These are phyloP conservation scores for Exobasidium rhododendri DNA, from an alignment of 1,284 basidiomycete species.

Conservation along the genomic window DNA sequence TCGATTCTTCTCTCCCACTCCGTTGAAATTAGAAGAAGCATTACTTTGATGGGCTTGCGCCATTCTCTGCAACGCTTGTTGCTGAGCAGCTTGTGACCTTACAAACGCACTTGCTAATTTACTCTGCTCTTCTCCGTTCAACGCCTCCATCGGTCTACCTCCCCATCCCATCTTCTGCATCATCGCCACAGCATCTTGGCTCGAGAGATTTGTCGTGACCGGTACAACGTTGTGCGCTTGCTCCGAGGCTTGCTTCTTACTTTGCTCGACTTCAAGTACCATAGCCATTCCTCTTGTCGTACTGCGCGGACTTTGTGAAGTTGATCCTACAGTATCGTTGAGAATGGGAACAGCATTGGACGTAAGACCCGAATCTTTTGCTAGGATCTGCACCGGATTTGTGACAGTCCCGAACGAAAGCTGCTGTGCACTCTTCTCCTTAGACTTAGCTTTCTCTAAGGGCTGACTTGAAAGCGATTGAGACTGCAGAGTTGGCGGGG, in stretches of 20 bases:
- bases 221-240: background rate
- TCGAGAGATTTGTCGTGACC: background rate
- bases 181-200: background rate
- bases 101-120: background rate
- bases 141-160: slow-evolving; percentile 2
- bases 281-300: background rate
- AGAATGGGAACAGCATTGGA: background rate
- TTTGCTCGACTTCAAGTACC: background rate
- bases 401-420: background rate
- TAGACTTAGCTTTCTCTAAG: background rate
- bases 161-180: slow-evolving; percentile 4
- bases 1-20: too few species aligned
- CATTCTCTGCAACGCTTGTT: background rate
- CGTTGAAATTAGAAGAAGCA: background rate
- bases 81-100: background rate
- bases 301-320: background rate
- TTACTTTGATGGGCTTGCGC: background rate
- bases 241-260: background rate
- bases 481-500: background rate
- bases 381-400: background rate
- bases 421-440: background rate
- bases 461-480: background rate
- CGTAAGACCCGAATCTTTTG: background rate
- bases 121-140: slow-evolving; percentile 3
- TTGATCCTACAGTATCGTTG: background rate